Base-by-base conservation (phyloP, 1,284 basidiomycete genomes). In the Phylloboletellus chloephorus region DNA sequence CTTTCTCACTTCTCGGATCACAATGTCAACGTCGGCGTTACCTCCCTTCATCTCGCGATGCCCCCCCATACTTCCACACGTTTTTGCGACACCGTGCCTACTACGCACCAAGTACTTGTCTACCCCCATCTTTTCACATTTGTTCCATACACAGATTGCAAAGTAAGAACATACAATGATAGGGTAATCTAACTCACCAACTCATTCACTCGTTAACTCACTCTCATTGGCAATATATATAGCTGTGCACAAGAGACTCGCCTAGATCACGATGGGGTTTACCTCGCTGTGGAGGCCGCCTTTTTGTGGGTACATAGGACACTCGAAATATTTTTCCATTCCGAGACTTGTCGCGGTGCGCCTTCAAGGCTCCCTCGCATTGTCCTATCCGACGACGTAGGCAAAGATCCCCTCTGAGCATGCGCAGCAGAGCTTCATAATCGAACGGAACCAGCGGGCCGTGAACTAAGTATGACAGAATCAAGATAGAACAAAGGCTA, bases 61-160 rank as follows among this genome's bases (percentile, higher is more conserved):
- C 35, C 39, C 31, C n/a, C 26, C 22, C 29, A 30, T 41, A 11
- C 25, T 43, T 13, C 26, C 31, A 41, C 30, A 16, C 19, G 5
- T 23, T 15, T 26, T 28, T 54, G 43, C 34, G 46, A 48, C 41
- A 47, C 30, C 39, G 40, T 45, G 35, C 23, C 41, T 43, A 31
- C 12, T 15, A 30, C 31, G 16, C 10, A 23, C 15, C 36, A 29
- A 37, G 10, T 30, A 41, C 13, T 25, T 38, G 40, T 44, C 32
- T 41, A 39, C 11, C 41, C 15, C 5, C 39, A 43, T 35, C 19
- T 36, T 31, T 56, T 33, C 20, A 34, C 20, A 11, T 24, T 10
- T 23, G 24, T 22, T 38, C 11, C 22, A n/a, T 31, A 36, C 23
- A 22, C 13, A n/a, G 26, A 15, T 37, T 39, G 28, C 42, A 23